These are phyloP conservation scores for Trichophyton rubrum DNA, from an alignment of 2,329 filamentous ascomycete genomes.

Conservation along the genomic window DNA sequence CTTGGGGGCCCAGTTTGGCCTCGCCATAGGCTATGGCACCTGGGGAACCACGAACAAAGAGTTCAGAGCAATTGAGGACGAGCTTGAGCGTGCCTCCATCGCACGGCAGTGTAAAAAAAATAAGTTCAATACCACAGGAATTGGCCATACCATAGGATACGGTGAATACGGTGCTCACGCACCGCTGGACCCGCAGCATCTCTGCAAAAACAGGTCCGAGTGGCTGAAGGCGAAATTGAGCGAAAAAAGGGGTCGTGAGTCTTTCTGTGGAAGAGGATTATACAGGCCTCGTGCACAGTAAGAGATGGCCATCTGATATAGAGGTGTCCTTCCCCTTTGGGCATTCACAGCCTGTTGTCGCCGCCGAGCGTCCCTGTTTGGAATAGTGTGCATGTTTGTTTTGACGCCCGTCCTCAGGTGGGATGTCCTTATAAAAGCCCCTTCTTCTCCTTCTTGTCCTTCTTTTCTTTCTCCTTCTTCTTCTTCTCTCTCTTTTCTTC, in stretches of 20 bases:
- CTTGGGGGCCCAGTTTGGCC: conserved; percentile 60
- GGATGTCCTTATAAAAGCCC: background rate
- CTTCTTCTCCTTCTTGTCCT: background rate
- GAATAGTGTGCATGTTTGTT: background rate
- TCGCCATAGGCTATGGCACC: conserved; percentile 86
- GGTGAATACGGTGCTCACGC: too few species aligned
- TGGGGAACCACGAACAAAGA: conserved; percentile 82
- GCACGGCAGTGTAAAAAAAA: background rate
- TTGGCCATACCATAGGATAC: background rate
- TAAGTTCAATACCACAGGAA: background rate
- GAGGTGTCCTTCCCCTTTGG: background rate
- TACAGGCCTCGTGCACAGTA: too few species aligned
- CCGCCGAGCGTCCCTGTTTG: background rate
- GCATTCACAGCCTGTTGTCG: background rate
- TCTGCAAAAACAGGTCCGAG: background rate
- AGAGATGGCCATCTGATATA: background rate
- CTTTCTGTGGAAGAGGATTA: too few species aligned
- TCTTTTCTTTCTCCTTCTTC: too few species aligned
- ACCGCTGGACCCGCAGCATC: background rate
- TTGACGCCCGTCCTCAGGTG: background rate
- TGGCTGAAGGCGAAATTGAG: background rate
- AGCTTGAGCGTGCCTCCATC: background rate
- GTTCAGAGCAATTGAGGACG: conserved; percentile 30
- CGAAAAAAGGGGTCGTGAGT: background rate
- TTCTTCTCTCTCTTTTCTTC: background rate